Percentiles rank a stretch among this genome's conserved stretches.
These are phyloP conservation scores for Pelargonium nanum DNA, from an alignment of 345 rosid species.

Conservation along the genomic window DNA sequence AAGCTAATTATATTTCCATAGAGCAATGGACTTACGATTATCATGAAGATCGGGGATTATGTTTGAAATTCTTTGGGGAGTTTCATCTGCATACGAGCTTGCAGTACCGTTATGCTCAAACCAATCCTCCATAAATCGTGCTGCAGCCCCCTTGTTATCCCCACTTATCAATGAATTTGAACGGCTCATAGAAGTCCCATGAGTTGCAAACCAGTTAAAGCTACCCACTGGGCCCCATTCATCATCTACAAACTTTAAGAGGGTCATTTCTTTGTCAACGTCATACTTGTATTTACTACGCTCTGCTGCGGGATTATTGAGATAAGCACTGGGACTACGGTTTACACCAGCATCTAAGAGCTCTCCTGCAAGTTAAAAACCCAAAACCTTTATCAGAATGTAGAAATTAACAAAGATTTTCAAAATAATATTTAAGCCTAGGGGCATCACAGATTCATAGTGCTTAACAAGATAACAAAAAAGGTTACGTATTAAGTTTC, in stretches of 20 bases:
- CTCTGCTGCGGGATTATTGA: conserved; percentile 74
- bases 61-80: conserved; percentile 67
- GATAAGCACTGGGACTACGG: conserved; percentile 98
- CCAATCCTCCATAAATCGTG: conserved; percentile 98
- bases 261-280: conserved; percentile 94
- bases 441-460: background rate
- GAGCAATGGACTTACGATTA: conserved; percentile 39
- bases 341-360: conserved; percentile 78
- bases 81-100: conserved; percentile 31
- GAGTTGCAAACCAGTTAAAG: conserved; percentile 98
- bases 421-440: background rate
- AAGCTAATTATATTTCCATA: background rate
- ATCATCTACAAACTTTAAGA: conserved; percentile 83
- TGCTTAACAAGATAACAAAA: background rate
- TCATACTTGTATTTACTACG: conserved; percentile 63
- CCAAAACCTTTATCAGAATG: conserved; percentile 8
- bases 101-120: conserved; percentile 36
- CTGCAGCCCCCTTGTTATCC: conserved; percentile 97
- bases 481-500: too few species aligned
- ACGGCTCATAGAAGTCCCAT: conserved; percentile 98
- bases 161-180: conserved; percentile 91
- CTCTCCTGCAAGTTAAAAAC: conserved; percentile 50
- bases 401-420: background rate
- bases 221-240: conserved; percentile 93
- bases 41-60: conserved; percentile 32